phyloP scores from a whole-genome alignment of 805 yeast species.

The Ogataea nitratoaversa region DNA sequence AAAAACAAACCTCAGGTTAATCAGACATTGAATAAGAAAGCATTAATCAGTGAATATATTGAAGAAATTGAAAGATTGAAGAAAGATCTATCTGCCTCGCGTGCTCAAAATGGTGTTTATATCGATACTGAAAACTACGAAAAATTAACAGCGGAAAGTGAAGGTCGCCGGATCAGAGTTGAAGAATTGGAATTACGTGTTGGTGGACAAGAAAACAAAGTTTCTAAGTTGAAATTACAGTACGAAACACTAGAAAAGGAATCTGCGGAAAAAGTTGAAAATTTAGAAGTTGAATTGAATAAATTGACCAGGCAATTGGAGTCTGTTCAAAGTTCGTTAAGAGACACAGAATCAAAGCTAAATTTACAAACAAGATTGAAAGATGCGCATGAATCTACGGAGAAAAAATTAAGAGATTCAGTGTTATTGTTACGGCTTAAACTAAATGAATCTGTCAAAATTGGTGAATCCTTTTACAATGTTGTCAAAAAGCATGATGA shows the following conservation, averaged over 20 bases:
- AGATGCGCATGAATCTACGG: constrained; percentile 13
- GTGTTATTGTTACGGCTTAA: constrained; percentile 5
- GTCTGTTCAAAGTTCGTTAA: background rate
- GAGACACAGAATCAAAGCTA: constrained; percentile 6
- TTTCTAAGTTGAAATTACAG: constrained; percentile 36
- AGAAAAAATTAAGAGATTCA: constrained; percentile 5
- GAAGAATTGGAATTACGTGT: constrained; percentile 48
- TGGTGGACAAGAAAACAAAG: constrained; percentile 45
- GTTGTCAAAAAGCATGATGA: constrained; percentile 5
- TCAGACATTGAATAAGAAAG: constrained; percentile 54
- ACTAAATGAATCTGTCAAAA: constrained; percentile 5
- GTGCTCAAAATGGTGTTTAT: constrained; percentile 64
- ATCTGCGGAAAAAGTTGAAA: constrained; percentile 3
- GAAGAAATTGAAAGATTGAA: constrained; percentile 52
- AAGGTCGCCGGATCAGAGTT: constrained; percentile 44
- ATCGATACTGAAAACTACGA: constrained; percentile 50
- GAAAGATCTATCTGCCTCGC: constrained; percentile 57
- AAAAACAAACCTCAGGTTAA: constrained; percentile 68
- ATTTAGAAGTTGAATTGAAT: constrained; percentile 5
- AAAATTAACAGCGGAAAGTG: constrained; percentile 37
- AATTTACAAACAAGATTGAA: constrained; percentile 11
- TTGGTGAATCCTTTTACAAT: constrained; percentile 8
- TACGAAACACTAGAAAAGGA: constrained; percentile 28
- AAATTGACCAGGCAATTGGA: background rate
- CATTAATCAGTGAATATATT: constrained; percentile 49